Evolutionary conservation across 345 rosid species (phyloP).

Genomic region (Stellera chamaejasme): DNA sequence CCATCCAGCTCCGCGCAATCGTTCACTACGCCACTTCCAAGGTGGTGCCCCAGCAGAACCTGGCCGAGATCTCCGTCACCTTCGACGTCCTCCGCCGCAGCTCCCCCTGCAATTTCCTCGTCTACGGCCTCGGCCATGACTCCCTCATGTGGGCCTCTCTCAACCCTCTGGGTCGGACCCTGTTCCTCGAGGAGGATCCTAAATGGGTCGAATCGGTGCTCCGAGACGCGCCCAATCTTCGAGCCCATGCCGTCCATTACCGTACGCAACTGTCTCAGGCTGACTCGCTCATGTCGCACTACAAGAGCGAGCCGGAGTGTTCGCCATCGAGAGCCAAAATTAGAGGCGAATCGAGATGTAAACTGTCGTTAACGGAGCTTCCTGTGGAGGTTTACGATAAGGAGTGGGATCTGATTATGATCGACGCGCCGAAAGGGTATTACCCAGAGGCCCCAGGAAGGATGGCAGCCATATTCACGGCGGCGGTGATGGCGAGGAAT

Average conservation of each 20-base stretch:
- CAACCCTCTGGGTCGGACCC: slow-evolving; percentile 57
- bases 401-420: slow-evolving; percentile 85
- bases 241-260: slow-evolving; percentile 57
- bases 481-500: slow-evolving; percentile 67
- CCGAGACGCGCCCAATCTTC: slow-evolving; percentile 32
- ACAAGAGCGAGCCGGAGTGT: slow-evolving; percentile 36
- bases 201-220: slow-evolving; percentile 49
- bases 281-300: slow-evolving; percentile 27
- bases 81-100: slow-evolving; percentile 38
- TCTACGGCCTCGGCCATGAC: slow-evolving; percentile 68
- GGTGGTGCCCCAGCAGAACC: slow-evolving; percentile 49
- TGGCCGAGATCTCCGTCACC: slow-evolving; percentile 44
- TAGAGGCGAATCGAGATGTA: slow-evolving; percentile 50
- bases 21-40: slow-evolving; percentile 66
- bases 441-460: slow-evolving; percentile 62
- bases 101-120: slow-evolving; percentile 58
- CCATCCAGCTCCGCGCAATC: slow-evolving; percentile 55
- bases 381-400: slow-evolving; percentile 76
- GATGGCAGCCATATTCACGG: slow-evolving; percentile 80
- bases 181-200: slow-evolving; percentile 73
- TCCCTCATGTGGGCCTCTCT: slow-evolving; percentile 76
- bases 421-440: slow-evolving; percentile 79
- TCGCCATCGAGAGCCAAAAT: slow-evolving; percentile 40
- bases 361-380: slow-evolving; percentile 48
- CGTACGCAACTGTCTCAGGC: slow-evolving; percentile 57